Conservation (phyloP, 108 stramenopile genomes). For the Chaetoceros tenuissimus region DNA sequence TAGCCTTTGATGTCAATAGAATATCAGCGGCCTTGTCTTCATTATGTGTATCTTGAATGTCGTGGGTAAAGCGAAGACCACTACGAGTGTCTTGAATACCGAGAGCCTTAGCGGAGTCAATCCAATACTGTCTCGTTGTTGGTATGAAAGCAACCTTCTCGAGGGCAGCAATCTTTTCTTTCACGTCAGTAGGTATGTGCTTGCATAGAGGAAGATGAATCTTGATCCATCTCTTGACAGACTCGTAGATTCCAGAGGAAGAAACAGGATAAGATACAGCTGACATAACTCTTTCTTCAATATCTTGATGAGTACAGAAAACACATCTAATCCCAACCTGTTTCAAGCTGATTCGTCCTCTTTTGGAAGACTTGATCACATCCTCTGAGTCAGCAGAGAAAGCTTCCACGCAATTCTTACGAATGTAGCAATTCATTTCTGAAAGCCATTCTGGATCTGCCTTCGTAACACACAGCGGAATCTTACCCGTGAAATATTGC, state of each 20-base stretch:
- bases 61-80: constrained; percentile 34
- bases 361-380: constrained; percentile 12
- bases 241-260: constrained; percentile 37
- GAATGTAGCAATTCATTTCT: constrained; percentile 58
- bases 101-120: constrained; percentile 41
- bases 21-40: constrained; percentile 3
- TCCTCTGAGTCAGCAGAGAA: constrained; percentile 31
- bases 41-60: constrained; percentile 7
- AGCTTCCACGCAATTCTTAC: constrained; percentile 45
- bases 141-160: constrained; percentile 22
- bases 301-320: constrained; percentile 31
- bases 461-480: constrained; percentile 19
- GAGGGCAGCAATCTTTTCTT: constrained; percentile 9
- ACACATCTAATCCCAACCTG: constrained; percentile 63
- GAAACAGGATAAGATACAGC: constrained; percentile 38
- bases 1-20: not conserved
- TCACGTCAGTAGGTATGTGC: constrained; percentile 15
- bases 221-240: constrained; percentile 44
- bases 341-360: constrained; percentile 30
- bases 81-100: constrained; percentile 41
- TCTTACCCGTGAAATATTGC: constrained; percentile 15
- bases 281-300: constrained; percentile 15
- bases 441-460: constrained; percentile 53
- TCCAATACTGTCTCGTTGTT: constrained; percentile 49
- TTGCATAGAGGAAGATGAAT: constrained; percentile 26